Conservation (phyloP, 768 basidiomycete species). For the Russula brevipes region DNA sequence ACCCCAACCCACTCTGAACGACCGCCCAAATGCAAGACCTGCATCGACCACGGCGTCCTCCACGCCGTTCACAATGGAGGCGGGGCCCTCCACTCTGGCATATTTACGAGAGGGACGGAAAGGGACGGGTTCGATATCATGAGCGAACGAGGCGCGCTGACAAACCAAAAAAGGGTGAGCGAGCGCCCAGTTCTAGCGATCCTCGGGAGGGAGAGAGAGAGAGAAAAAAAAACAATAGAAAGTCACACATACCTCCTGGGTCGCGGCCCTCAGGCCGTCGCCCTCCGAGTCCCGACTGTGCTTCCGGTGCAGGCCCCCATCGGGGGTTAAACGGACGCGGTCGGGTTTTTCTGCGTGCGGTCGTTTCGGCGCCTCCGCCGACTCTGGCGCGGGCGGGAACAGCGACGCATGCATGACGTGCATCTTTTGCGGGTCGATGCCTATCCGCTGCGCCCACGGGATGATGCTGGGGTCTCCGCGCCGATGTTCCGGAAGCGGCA, state of each 20-base stretch:
- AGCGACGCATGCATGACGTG: conserved; percentile 91
- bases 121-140: conserved; percentile 59
- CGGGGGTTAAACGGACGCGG: conserved; percentile 33
- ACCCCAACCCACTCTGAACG: conserved; percentile 90
- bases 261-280: conserved; percentile 54
- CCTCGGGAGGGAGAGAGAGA: too few species aligned
- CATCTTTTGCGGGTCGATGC: conserved; percentile 82
- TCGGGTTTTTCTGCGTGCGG: conserved; percentile 18
- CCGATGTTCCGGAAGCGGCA: conserved; percentile 27
- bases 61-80: conserved; percentile 56
- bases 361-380: conserved; percentile 52
- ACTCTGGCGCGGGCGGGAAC: conserved; percentile 66
- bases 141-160: conserved; percentile 76
- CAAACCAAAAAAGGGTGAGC: conserved; percentile 1
- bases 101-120: conserved; percentile 78
- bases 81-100: conserved; percentile 61
- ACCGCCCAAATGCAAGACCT: conserved; percentile 78
- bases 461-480: conserved; percentile 48
- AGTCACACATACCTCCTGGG: conserved; percentile 48
- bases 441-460: conserved; percentile 67
- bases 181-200: background rate
- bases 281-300: conserved; percentile 77
- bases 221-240: conserved; percentile 13
- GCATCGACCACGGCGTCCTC: conserved; percentile 74
- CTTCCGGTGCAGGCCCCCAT: conserved; percentile 47